phyloP scores from a whole-genome alignment of 2,329 filamentous ascomycete species.

The Grosmannia serpens region DNA sequence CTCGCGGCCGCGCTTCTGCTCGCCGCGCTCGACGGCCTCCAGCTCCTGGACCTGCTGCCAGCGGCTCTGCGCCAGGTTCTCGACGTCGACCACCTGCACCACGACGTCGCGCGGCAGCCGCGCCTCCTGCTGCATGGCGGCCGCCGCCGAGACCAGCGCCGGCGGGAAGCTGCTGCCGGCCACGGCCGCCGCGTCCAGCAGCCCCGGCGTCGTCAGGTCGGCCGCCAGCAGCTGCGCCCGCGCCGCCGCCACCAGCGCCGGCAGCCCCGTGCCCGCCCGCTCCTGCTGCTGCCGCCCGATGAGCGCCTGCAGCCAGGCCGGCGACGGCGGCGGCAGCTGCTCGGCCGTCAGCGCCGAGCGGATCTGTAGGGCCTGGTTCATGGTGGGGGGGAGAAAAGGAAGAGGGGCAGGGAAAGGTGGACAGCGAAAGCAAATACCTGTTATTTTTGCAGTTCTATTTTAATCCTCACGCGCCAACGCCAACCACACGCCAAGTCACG shows the following conservation, averaged over 20 bases:
- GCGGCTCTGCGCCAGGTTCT: constrained; percentile 67
- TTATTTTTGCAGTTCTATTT: too few relatives aligned
- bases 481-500: background rate
- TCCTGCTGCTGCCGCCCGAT: constrained; percentile 27
- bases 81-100: constrained; percentile 76
- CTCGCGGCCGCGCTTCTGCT: constrained; percentile 65
- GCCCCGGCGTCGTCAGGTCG: constrained; percentile 55
- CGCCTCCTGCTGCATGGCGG: constrained; percentile 34
- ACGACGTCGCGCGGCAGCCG: constrained; percentile 50
- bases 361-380: constrained; percentile 36
- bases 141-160: constrained; percentile 31
- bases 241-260: constrained; percentile 66
- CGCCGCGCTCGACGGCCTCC: constrained; percentile 60
- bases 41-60: constrained; percentile 84
- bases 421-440: background rate
- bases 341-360: constrained; percentile 37
- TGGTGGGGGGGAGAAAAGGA: constrained; percentile 10
- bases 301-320: constrained; percentile 53
- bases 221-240: constrained; percentile 68
- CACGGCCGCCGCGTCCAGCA: constrained; percentile 31
- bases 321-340: constrained; percentile 39
- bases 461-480: background rate
- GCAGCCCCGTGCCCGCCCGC: constrained; percentile 42
- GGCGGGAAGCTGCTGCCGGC: constrained; percentile 40
- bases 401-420: background rate